Evolutionary conservation across 345 rosid genomes (phyloP).

Genomic region (Hypericum perforatum): DNA sequence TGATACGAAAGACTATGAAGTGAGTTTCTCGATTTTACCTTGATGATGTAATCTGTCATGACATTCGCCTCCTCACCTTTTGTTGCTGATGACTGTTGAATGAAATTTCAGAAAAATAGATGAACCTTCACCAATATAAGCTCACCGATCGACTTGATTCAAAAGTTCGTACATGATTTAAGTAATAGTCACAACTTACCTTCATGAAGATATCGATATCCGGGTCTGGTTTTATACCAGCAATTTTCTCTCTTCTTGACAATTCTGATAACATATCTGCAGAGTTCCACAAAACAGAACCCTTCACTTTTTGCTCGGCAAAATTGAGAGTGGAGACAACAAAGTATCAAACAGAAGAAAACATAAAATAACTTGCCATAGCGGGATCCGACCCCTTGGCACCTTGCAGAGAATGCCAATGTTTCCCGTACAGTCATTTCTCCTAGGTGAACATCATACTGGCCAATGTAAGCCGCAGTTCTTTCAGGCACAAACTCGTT

Average conservation of each 20-base stretch:
- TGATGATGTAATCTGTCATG: not conserved
- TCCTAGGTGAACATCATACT: too few species aligned
- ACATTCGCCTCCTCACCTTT: not conserved
- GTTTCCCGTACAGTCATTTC: too few species aligned
- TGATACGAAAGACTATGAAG: too few species aligned
- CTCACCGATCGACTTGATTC: not conserved
- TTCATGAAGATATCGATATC: constrained; percentile 4
- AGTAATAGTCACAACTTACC: not conserved
- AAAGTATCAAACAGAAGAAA: too few species aligned
- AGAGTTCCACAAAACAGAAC: not conserved
- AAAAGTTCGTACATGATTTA: too few species aligned
- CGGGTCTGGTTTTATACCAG: not conserved
- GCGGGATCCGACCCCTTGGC: too few species aligned
- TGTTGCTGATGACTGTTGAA: not conserved
- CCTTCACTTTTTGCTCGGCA: too few species aligned
- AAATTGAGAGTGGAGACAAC: too few species aligned
- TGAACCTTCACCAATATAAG: not conserved
- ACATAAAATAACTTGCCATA: too few species aligned
- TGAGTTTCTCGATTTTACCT: not conserved
- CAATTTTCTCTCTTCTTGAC: constrained; percentile 3
- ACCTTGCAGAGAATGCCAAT: too few species aligned
- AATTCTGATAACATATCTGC: constrained; percentile 4
- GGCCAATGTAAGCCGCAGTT: too few species aligned
- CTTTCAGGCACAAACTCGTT: too few species aligned
- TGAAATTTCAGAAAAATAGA: not conserved